Percentiles rank a stretch among this genome's conserved stretches.
These are phyloP conservation scores for Ceratobasidium sp. DNA, from an alignment of 1,284 basidiomycete genomes.

Conservation along the genomic window DNA sequence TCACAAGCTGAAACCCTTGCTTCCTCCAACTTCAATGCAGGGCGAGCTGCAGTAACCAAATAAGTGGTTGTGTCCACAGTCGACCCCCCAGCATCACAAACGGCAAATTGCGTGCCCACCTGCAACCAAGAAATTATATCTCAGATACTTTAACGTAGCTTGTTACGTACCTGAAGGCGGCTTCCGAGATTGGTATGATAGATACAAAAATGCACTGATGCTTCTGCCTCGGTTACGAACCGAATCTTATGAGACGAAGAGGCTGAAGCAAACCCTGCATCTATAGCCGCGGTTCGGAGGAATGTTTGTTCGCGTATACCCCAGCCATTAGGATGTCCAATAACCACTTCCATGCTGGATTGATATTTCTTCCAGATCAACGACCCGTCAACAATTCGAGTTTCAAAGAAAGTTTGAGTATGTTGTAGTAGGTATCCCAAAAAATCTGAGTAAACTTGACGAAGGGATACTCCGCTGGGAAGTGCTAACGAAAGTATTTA, in stretches of 20 bases:
- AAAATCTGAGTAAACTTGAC: conserved; percentile 32
- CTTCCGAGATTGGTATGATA: conserved; percentile 42
- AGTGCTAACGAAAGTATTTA: conserved; percentile 1
- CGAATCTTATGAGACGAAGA: conserved; percentile 33
- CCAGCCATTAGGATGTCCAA: conserved; percentile 47
- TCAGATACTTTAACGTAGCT: conserved; percentile 44
- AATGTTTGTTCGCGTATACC: conserved; percentile 34
- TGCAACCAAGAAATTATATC: conserved; percentile 14
- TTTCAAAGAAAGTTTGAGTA: conserved; percentile 29
- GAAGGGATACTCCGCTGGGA: conserved; percentile 14
- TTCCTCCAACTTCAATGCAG: conserved; percentile 37
- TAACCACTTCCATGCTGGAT: conserved; percentile 19
- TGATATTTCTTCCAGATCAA: conserved; percentile 15
- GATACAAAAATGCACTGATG: conserved; percentile 49
- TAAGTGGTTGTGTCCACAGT: conserved; percentile 50
- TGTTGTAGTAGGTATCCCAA: conserved; percentile 31
- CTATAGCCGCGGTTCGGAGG: conserved; percentile 38
- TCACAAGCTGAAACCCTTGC: conserved; percentile 30
- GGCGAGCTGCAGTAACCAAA: conserved; percentile 10
- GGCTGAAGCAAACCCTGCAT: conserved; percentile 14
- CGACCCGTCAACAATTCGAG: conserved; percentile 4
- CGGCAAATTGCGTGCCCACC: conserved; percentile 39
- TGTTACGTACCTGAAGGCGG: conserved; percentile 13
- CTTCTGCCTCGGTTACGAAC: conserved; percentile 50
- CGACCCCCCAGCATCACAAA: conserved; percentile 50